Evolutionary conservation across 2,329 filamentous ascomycete species (phyloP), one percentile per base, ranked within the genome.

Genomic region (Aspergillus fumigatus): DNA sequence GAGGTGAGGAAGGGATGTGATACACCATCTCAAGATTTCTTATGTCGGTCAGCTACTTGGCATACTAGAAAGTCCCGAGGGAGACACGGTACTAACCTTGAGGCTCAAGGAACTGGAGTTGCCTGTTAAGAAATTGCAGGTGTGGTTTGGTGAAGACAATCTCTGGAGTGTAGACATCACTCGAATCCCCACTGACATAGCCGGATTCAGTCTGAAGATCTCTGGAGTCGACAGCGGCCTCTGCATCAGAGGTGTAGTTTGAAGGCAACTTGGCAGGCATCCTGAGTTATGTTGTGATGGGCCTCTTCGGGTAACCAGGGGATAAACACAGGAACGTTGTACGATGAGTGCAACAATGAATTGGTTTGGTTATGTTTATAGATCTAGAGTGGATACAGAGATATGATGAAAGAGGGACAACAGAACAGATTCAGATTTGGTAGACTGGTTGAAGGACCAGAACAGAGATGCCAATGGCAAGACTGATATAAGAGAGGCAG

Each of bases 1-100:
- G 48, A 97, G 85, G 71, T 88, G 88, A 68, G 94, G 94, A 67
- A 99, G 88, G 66, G 93, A 88, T 66, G 89, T 87, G 71, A 93
- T 89, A 81, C 88, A 91, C 89, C 96, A 97, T 77, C 87, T 88
- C 59, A 99, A 84, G 67, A 97, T 88, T 63, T 97, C 93, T 82
- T 82, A 55, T 38, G 26, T 52, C 59, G 65, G 59, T 52, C 21
- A 53, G 61, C 11, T 25, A 43, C 40, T 38, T 56, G 54, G 58
- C 55, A 63, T 40, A 51, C 45, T 19, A 49, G 27, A 32, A 59
- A 59, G 50, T 51, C 35, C 38, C 14, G 5, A 38, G 55, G 50
- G 50, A 41, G 57, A 48, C 50, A 41, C 26, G 49, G 25, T 51
- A 71, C 77, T 64, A 71, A 84, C 83, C 83, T 76, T 93, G 82